Percentiles rank a stretch among this genome's conserved stretches.
phyloP scores from a whole-genome alignment of 371 early-diverging fungal species.

The Chytridiales sp. region DNA sequence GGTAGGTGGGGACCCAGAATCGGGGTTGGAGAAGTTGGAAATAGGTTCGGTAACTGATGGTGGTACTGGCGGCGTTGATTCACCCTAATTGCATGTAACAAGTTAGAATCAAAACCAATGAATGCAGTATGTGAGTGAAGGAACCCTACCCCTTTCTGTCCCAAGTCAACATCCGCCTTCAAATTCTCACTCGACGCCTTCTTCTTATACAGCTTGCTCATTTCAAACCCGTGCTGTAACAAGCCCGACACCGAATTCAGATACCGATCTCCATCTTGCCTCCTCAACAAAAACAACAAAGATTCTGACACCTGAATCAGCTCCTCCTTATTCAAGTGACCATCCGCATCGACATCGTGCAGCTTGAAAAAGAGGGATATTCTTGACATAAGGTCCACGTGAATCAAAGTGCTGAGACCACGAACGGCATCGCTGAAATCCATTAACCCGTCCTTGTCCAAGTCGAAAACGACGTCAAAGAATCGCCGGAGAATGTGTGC shows the following conservation, averaged over 20 bases:
- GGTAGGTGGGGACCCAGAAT: background rate
- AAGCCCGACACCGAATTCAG: constrained; percentile 36
- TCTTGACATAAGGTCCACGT: constrained; percentile 73
- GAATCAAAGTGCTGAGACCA: constrained; percentile 75
- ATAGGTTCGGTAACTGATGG: no score
- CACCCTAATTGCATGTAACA: no score
- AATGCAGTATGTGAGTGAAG: no score
- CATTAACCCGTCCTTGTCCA: constrained; percentile 56
- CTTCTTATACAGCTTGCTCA: constrained; percentile 2
- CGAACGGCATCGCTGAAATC: constrained; percentile 77
- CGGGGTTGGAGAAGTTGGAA: background rate
- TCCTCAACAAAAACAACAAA: constrained; percentile 74
- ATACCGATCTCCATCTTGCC: constrained; percentile 39
- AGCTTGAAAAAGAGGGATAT: constrained; percentile 82
- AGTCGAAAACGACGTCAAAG: constrained; percentile 55
- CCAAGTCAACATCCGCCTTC: background rate
- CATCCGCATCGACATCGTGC: constrained; percentile 77
- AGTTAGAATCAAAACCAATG: no score
- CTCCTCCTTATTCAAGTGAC: constrained; percentile 74
- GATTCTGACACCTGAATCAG: constrained; percentile 87
- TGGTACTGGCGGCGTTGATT: no score
- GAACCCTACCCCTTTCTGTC: no score
- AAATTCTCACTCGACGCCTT: no score
- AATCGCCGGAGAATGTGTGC: constrained; percentile 32
- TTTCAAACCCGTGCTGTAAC: constrained; percentile 40